phyloP scores from a whole-genome alignment of 495 filamentous ascomycete species.

The Rhizodiscina lignyota region DNA sequence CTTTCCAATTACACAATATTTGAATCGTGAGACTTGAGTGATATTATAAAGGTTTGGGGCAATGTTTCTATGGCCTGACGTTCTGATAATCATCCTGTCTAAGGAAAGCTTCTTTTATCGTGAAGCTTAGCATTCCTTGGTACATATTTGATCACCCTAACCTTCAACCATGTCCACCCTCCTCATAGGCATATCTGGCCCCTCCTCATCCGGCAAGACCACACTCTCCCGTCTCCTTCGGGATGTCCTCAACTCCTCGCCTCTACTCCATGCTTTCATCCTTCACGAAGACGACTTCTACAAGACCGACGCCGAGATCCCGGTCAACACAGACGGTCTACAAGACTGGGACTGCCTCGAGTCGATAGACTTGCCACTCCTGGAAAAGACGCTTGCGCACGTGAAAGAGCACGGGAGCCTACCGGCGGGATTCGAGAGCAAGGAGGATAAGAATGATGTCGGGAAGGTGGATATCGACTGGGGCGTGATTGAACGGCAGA shows the following conservation, averaged over 20 bases:
- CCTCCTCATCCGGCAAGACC: constrained; percentile 24
- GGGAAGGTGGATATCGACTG: constrained; percentile 51
- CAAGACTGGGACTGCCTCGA: constrained; percentile 78
- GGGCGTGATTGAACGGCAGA: constrained; percentile 25
- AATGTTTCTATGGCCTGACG: too few relatives aligned
- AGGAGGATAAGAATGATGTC: constrained; percentile 56
- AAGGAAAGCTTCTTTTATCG: too few relatives aligned
- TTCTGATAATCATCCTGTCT: too few relatives aligned
- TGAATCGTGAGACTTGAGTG: too few relatives aligned
- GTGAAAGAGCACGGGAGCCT: constrained; percentile 48
- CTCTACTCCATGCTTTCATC: constrained; percentile 40
- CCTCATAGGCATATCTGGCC: constrained; percentile 47
- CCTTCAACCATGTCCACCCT: too few relatives aligned
- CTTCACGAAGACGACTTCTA: constrained; percentile 94
- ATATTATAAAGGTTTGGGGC: too few relatives aligned
- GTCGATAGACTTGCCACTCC: constrained; percentile 48
- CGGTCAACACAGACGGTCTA: constrained; percentile 31
- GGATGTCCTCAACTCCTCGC: constrained; percentile 12
- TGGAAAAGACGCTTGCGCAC: constrained; percentile 42
- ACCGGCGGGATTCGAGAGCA: constrained; percentile 46
- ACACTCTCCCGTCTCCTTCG: constrained; percentile 25
- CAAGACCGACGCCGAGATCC: constrained; percentile 52
- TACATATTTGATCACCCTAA: too few relatives aligned
- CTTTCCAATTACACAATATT: too few relatives aligned
- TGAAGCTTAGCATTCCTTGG: too few relatives aligned